phyloP scores from a whole-genome alignment of 1,139 yeast species.

The Maudiozyma humilis region DNA sequence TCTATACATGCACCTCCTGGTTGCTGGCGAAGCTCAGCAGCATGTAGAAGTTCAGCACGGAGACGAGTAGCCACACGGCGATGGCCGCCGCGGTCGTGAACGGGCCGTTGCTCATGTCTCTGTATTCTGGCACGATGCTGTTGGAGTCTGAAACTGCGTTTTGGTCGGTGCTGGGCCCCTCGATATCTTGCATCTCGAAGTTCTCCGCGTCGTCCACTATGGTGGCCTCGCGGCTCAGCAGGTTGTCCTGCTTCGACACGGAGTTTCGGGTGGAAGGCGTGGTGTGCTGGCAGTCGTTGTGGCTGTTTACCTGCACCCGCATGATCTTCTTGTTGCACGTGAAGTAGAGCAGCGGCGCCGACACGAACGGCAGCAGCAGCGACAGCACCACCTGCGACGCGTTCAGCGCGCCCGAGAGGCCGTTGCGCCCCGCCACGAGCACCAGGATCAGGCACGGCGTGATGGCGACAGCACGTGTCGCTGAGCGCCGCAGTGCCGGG shows the following conservation, averaged over 20 bases:
- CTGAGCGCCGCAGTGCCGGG: conserved; percentile 61
- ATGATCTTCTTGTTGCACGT: conserved; percentile 53
- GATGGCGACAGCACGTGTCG: conserved; percentile 66
- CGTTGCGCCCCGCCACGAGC: conserved; percentile 57
- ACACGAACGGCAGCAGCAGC: conserved; percentile 60
- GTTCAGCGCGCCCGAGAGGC: conserved; percentile 60
- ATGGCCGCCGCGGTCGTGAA: conserved; percentile 51
- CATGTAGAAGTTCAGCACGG: conserved; percentile 69
- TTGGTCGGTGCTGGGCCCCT: not conserved
- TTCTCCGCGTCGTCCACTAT: conserved; percentile 10
- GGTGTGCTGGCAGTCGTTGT: conserved; percentile 11
- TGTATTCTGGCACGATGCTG: conserved; percentile 17
- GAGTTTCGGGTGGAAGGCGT: not conserved
- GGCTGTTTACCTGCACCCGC: conserved; percentile 37
- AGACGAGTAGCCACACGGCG: conserved; percentile 64
- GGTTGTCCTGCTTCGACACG: not conserved
- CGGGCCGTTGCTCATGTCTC: conserved; percentile 63
- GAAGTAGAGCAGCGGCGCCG: conserved; percentile 68
- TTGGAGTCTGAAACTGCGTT: not conserved
- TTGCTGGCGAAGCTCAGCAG: conserved; percentile 65
- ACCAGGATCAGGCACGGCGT: conserved; percentile 63
- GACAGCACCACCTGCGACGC: conserved; percentile 69
- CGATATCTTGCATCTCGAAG: conserved; percentile 17
- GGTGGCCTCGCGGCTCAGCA: not conserved
- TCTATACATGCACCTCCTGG: conserved; percentile 48